These are phyloP conservation scores for Ganoderma sinense DNA, from an alignment of 1,284 basidiomycete species.

Conservation along the genomic window DNA sequence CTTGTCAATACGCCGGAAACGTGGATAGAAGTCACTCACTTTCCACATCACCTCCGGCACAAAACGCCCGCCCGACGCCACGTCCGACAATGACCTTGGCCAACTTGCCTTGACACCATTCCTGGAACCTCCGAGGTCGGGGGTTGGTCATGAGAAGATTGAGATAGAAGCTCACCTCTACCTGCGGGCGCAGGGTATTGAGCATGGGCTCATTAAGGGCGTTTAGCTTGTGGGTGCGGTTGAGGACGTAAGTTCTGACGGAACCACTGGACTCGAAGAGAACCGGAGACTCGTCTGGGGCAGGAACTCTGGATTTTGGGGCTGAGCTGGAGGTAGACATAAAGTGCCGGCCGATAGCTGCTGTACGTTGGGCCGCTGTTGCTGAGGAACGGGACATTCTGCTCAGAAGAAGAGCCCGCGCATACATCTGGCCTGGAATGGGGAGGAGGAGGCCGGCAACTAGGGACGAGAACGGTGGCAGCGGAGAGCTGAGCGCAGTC, in stretches of 20 bases:
- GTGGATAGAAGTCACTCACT: slow-evolving; percentile 55
- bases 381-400: slow-evolving; percentile 53
- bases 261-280: slow-evolving; percentile 73
- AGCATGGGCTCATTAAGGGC: slow-evolving; percentile 90
- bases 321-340: slow-evolving; percentile 49
- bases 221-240: slow-evolving; percentile 88
- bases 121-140: slow-evolving; percentile 50
- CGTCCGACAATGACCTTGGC: slow-evolving; percentile 82
- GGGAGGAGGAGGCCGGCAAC: slow-evolving; percentile 2
- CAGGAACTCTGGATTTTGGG: slow-evolving; percentile 15
- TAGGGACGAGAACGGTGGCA: slow-evolving; percentile 3
- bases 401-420: slow-evolving; percentile 38
- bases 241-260: slow-evolving; percentile 78
- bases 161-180: slow-evolving; percentile 63
- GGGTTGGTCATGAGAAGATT: slow-evolving; percentile 1
- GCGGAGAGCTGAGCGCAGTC: slow-evolving; percentile 16
- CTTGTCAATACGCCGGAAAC: slow-evolving; percentile 10
- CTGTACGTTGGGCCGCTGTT: slow-evolving; percentile 55
- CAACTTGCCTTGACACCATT: slow-evolving; percentile 81
- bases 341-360: slow-evolving; percentile 68
- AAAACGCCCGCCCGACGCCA: slow-evolving; percentile 87
- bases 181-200: slow-evolving; percentile 69
- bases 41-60: slow-evolving; percentile 94
- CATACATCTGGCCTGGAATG: slow-evolving; percentile 27
- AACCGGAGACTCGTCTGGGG: slow-evolving; percentile 57